Evolutionary conservation across 2,329 filamentous ascomycete species (phyloP).

Genomic region (Xylariaceae sp.): DNA sequence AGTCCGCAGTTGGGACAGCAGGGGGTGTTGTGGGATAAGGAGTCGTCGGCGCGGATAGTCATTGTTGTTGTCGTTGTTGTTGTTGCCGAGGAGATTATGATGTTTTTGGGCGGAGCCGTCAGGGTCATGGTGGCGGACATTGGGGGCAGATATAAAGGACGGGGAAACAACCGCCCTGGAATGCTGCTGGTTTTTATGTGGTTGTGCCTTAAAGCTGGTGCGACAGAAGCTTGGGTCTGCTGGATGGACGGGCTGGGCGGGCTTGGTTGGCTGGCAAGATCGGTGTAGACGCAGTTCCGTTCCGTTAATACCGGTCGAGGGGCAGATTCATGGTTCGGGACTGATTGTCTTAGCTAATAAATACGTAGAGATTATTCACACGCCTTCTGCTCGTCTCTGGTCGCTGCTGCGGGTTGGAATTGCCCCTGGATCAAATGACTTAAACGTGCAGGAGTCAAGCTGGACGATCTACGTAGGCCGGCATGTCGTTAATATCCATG

Average conservation of each 20-base stretch:
- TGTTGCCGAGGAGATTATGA: slow-evolving; percentile 16
- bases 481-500: not conserved
- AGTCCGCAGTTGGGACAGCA: slow-evolving; percentile 51
- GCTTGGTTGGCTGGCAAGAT: not conserved
- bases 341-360: not conserved
- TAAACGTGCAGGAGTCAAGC: not conserved
- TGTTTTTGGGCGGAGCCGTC: slow-evolving; percentile 21
- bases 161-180: not conserved
- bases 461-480: not conserved
- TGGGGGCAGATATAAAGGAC: not conserved
- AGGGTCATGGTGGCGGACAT: slow-evolving; percentile 28
- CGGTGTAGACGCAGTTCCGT: not conserved
- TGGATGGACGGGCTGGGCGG: too few relatives aligned
- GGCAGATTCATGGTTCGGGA: not conserved
- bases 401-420: not conserved
- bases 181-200: not conserved
- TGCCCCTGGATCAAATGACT: not conserved
- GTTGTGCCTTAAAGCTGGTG: not conserved
- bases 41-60: too few relatives aligned
- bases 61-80: slow-evolving; percentile 20
- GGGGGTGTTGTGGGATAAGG: not conserved
- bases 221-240: not conserved
- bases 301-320: not conserved
- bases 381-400: not conserved
- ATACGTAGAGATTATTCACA: not conserved